Conservation (phyloP, 2,329 filamentous ascomycete genomes). For the Daldinia eschscholtzii region DNA sequence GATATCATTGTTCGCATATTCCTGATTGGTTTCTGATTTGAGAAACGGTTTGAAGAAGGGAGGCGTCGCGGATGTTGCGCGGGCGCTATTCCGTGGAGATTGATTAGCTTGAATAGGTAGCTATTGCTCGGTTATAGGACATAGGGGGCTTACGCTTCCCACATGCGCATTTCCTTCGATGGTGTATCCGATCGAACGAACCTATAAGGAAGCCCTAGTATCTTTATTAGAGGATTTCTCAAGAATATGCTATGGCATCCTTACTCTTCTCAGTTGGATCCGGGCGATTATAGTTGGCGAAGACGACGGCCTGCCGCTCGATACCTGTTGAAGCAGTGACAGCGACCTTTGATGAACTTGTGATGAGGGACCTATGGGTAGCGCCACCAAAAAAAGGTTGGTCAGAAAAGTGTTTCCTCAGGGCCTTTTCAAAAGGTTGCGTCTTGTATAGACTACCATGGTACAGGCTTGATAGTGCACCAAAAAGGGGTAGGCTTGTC, state of each 20-base stretch:
- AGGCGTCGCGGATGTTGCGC: constrained; percentile 50
- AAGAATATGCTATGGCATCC: background rate
- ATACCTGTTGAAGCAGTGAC: constrained; percentile 47
- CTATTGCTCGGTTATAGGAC: background rate
- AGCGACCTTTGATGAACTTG: constrained; percentile 49
- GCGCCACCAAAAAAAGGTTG: constrained; percentile 51
- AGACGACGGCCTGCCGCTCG: constrained; percentile 48
- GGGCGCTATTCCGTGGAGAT: constrained; percentile 41
- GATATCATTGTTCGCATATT: constrained; percentile 47
- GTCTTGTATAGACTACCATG: constrained; percentile 53
- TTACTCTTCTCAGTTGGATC: constrained; percentile 46
- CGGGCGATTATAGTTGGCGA: constrained; percentile 53
- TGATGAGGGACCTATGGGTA: constrained; percentile 44
- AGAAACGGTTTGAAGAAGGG: constrained; percentile 52
- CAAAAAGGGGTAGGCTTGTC: constrained; percentile 49
- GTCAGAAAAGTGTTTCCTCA: constrained; percentile 50
- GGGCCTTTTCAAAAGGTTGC: constrained; percentile 47
- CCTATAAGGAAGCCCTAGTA: constrained; percentile 46
- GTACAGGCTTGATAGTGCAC: constrained; percentile 49
- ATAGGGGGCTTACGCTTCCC: constrained; percentile 50
- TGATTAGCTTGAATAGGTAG: constrained; percentile 8
- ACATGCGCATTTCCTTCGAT: constrained; percentile 49
- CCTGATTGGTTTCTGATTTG: constrained; percentile 46
- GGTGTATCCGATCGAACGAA: constrained; percentile 50
- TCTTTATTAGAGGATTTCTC: constrained; percentile 11